Base-by-base conservation (phyloP, 768 basidiomycete species). In the Boletus rubescentipes region DNA sequence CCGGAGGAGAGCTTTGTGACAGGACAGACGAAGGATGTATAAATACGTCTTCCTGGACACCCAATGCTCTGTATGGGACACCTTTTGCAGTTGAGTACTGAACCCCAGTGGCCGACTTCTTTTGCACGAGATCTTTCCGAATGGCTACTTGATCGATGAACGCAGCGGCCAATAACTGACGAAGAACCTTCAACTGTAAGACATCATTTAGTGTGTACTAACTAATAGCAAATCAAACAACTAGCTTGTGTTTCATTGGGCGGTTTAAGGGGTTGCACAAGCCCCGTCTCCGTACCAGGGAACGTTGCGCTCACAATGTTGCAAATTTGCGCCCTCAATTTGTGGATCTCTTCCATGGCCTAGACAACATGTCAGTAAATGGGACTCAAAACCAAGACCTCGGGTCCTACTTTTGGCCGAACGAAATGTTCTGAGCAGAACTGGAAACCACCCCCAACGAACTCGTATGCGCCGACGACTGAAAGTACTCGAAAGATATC, bases 341-440 rank as follows among this genome's bases (percentile, higher is more conserved):
- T 98, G 70, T 95, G 97, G 34, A 97, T 96, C 74, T 99, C 97
- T 72, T 97, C 91, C 95, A 99, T 98, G 0, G 93, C 91, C 95
- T 98, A 18, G 29, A 50, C 8, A 29, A 39, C 26, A 38, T 45
- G 8, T 64, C 30, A 59, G 34, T 46, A 5, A 41, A 45, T 9
- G 31, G 29, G 38, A 26, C 31, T 46, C 16, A 7, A 32, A 47
- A 45, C 12, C 38, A 46, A 42, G 11, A 23, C 3, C n/a, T 31
- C 21, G 5, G 6, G 23, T 44, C 75, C 34, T 63, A 93, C 95
- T 79, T 98, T 98, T 0, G 80, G 79, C 57, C 93, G 78, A 20
- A 98, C 88, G 61, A 97, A 99, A 69, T 98, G 92, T 36, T 90
- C 84, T 11, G 74, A 71, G 68, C 97, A 99, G 70, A 98, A 99